A percentile compares a stretch with the other conserved stretches of the same genome.
phyloP scores from a whole-genome alignment of 306 rosid species.

The barrel medic (Medicago truncatula) region DNA sequence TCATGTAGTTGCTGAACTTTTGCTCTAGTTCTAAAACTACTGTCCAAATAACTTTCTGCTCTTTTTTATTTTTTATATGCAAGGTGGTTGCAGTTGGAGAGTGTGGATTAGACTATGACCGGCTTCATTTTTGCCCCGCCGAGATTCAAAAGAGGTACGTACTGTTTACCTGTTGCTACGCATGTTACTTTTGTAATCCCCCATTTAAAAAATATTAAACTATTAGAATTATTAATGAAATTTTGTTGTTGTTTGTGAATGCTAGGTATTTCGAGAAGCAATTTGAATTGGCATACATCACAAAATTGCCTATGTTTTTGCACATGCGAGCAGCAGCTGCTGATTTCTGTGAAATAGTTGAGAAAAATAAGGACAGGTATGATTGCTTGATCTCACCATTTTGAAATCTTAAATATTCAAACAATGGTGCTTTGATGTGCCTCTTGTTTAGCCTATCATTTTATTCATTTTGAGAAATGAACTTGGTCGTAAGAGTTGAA shows the following conservation, averaged over 20 bases:
- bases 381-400: conserved; percentile 34
- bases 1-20: conserved; percentile 31
- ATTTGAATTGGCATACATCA: conserved; percentile 76
- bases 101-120: conserved; percentile 96
- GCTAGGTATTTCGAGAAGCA: conserved; percentile 93
- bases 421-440: conserved; percentile 20
- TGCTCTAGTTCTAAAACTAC: conserved; percentile 27
- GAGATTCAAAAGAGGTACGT: conserved; percentile 90
- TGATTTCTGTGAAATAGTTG: conserved; percentile 89
- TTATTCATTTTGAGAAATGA: conserved; percentile 28
- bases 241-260: conserved; percentile 23
- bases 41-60: conserved; percentile 15
- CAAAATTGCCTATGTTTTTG: conserved; percentile 91
- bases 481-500: conserved; percentile 7
- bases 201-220: no score
- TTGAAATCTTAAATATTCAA: conserved; percentile 28
- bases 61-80: conserved; percentile 28
- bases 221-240: neutral
- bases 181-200: neutral
- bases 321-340: conserved; percentile 97
- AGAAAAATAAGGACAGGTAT: conserved; percentile 73
- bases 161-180: conserved; percentile 25
- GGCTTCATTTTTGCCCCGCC: conserved; percentile 89
- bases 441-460: conserved; percentile 22
- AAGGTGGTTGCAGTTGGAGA: conserved; percentile 98